Base-by-base conservation (phyloP, 2,329 filamentous ascomycete species). In the Fusarium anguioides region DNA sequence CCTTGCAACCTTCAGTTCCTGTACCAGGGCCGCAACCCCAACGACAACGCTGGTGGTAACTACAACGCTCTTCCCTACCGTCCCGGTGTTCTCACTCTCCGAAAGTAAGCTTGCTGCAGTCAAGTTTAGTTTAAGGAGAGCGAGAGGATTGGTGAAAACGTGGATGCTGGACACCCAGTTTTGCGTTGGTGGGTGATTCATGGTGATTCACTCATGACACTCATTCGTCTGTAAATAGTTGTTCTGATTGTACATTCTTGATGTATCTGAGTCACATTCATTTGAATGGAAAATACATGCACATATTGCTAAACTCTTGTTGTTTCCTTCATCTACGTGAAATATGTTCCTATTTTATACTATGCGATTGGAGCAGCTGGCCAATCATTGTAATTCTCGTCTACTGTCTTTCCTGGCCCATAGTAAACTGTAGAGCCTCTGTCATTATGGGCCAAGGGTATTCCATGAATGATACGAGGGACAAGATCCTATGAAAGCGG, bases 1-100 rank as follows among this genome's bases (percentile, higher is more conserved):
- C 80, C 87, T 2, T 91, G 89, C 80, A 89, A 89, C 72, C 77
- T 91, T 71, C 84, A 89, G 78, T 70, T 90, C 39, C 81, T 91
- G 27, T 91, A 89, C 75, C 89, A 91, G 76, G 89, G 89, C 31
- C 54, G 67, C 15, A 29, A 65, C 31, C 81, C 86, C 45, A 45
- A 1, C 11, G 44, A 14, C 3, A 79, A 52, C 47, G 74, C 74
- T 0, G 72, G 74, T 39, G 79, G 77, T 8, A 76, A 82, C n/a
- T 90, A 91, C 70, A 10, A 45, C 35, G 6, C 0, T 6, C 58
- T 36, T 15, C 57, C 57, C 8, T 60, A 60, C 55, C 57, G 57
- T 20, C 57, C 57, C 9, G 57, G 57, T 60, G 10, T 60, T 10
- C 58, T 60, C 31, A 60, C 57, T 17, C 21, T 60, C 4, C 12